A percentile compares a stretch with the other conserved stretches of the same genome.
Evolutionary conservation across 495 filamentous ascomycete genomes (phyloP).

Genomic region (Massariosphaeria phaeospora): DNA sequence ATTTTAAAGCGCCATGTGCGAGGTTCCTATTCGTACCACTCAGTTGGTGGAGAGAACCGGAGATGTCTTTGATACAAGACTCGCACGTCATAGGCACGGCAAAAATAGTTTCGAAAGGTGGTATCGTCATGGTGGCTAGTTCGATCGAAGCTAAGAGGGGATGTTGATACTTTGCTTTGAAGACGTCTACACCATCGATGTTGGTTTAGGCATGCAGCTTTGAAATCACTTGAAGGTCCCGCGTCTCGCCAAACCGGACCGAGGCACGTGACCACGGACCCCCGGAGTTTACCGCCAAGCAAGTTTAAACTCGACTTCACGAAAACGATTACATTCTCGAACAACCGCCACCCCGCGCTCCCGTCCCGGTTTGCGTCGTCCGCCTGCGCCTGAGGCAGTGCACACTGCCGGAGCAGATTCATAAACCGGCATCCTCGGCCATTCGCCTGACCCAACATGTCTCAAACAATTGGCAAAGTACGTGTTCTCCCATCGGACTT

Average conservation of each 20-base stretch:
- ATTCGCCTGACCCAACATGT: slow-evolving; percentile 48
- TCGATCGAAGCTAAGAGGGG: no score
- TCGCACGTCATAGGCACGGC: slow-evolving; percentile 92
- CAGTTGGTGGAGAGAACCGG: slow-evolving; percentile 65
- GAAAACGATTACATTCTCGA: neutral
- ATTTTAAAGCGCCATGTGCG: no score
- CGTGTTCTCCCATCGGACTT: slow-evolving; percentile 21
- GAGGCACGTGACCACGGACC: slow-evolving; percentile 5
- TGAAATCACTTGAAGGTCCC: slow-evolving; percentile 6
- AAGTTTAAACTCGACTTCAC: slow-evolving; percentile 15
- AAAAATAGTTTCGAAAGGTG: slow-evolving; percentile 69
- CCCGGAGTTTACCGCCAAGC: slow-evolving; percentile 15
- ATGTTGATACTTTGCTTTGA: no score
- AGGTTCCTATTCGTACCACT: slow-evolving; percentile 56
- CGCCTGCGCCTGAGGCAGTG: neutral
- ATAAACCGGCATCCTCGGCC: neutral
- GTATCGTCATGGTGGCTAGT: slow-evolving; percentile 20
- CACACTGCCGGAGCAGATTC: neutral
- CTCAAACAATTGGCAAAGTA: slow-evolving; percentile 64
- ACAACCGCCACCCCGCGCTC: neutral
- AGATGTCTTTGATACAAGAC: slow-evolving; percentile 77
- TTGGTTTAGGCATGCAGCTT: neutral
- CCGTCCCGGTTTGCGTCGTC: neutral
- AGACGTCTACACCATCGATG: neutral
- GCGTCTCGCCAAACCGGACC: slow-evolving; percentile 2